These are phyloP conservation scores for Lactifluus subvellereus DNA, from an alignment of 768 basidiomycete genomes.

Conservation along the genomic window DNA sequence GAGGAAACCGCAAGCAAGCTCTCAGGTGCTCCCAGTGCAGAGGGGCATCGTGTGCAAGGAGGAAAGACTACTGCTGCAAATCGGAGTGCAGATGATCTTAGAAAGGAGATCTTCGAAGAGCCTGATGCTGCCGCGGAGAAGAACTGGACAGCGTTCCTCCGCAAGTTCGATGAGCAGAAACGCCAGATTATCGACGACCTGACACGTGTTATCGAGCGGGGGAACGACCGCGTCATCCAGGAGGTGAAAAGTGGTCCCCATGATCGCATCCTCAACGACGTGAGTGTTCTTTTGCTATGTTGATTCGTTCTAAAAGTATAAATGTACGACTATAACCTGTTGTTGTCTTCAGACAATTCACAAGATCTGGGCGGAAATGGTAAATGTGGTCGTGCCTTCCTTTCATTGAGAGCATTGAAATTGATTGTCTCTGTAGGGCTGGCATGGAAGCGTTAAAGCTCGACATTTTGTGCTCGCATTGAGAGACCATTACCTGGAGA, in stretches of 20 bases:
- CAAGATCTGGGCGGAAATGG: slow-evolving; percentile 29
- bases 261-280: slow-evolving; percentile 24
- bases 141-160: slow-evolving; percentile 23
- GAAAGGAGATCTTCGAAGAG: slow-evolving; percentile 26
- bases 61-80: not conserved
- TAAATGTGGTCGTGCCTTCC: not conserved
- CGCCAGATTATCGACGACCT: slow-evolving; percentile 18
- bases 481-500: slow-evolving; percentile 31
- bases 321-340: not conserved
- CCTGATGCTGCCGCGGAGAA: slow-evolving; percentile 23
- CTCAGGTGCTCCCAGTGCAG: not conserved
- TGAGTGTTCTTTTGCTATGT: not conserved
- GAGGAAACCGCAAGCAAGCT: slow-evolving; percentile 20
- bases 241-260: slow-evolving; percentile 27
- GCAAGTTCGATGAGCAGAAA: slow-evolving; percentile 26
- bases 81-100: not conserved
- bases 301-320: not conserved
- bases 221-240: slow-evolving; percentile 18
- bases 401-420: not conserved
- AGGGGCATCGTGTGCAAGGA: not conserved
- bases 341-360: slow-evolving; percentile 2
- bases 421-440: slow-evolving; percentile 13
- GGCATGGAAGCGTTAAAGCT: slow-evolving; percentile 22
- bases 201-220: slow-evolving; percentile 22
- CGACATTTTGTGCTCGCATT: slow-evolving; percentile 27